Conservation (phyloP, 108 stramenopile species). For the Parmales sp. region DNA sequence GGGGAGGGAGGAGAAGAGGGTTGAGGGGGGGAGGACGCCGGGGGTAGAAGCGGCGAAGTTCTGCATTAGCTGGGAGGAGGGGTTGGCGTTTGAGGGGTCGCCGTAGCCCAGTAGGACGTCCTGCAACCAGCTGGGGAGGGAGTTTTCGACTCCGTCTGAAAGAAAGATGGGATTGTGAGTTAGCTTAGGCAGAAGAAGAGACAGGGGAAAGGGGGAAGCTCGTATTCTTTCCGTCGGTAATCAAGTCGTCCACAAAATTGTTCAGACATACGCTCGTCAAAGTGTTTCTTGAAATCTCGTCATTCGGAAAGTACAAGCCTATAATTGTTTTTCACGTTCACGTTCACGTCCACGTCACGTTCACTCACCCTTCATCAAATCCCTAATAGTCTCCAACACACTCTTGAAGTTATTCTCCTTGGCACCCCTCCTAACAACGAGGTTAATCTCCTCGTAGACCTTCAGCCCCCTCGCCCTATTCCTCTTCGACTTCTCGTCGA, state of each 20-base stretch:
- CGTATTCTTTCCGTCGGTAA: not conserved
- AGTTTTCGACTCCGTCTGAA: not conserved
- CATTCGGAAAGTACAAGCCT: not conserved
- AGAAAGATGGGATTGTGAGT: not conserved
- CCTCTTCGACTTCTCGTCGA: conserved; percentile 48
- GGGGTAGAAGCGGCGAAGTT: conserved; percentile 56
- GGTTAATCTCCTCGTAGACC: conserved; percentile 57
- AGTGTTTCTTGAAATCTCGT: not conserved
- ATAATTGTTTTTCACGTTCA: not conserved
- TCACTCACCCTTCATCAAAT: conserved; percentile 27
- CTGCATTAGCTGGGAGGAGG: conserved; percentile 48
- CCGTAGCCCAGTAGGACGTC: conserved; percentile 77
- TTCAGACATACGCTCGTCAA: not conserved
- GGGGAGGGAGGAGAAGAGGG: conserved; percentile 27
- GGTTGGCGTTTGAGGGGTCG: conserved; percentile 66
- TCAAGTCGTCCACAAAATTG: not conserved
- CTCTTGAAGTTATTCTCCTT: conserved; percentile 92
- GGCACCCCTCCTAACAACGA: conserved; percentile 76
- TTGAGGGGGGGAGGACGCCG: conserved; percentile 54
- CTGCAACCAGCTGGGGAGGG: conserved; percentile 81
- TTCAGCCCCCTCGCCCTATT: conserved; percentile 29
- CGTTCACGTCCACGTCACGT: not conserved
- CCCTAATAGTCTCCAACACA: conserved; percentile 80
- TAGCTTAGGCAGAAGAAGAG: not conserved
- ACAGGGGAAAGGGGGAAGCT: not conserved